phyloP scores from a whole-genome alignment of 140 eudicot species.

The Erigeron philadelphicus region DNA sequence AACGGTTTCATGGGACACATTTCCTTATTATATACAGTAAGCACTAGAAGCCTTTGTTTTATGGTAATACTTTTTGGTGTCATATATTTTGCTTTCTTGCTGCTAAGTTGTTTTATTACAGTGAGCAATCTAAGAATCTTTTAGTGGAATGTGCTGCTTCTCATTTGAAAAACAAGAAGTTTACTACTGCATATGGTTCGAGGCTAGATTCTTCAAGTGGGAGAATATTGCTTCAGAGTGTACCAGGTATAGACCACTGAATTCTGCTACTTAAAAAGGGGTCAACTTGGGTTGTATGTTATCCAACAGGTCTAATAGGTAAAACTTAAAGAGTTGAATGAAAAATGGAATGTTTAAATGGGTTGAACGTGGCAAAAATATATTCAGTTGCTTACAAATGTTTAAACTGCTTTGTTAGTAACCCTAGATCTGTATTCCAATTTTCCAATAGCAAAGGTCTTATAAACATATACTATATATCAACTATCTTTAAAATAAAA shows the following conservation, averaged over 20 bases:
- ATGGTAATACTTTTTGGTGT: neutral
- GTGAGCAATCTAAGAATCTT: conserved; percentile 71
- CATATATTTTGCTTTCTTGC: conserved; percentile 4
- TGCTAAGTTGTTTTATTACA: conserved; percentile 31
- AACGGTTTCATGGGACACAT: conserved; percentile 82
- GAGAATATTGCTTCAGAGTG: conserved; percentile 86
- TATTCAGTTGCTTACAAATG: conserved; percentile 15
- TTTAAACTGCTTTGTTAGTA: neutral
- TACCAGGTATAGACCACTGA: conserved; percentile 56
- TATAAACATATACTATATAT: too few relatives aligned
- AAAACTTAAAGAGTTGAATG: neutral
- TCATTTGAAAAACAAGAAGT: conserved; percentile 68
- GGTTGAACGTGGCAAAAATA: conserved; percentile 6
- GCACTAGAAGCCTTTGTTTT: conserved; percentile 29
- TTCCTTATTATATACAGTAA: conserved; percentile 80
- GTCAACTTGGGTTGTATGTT: neutral
- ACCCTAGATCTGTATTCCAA: neutral
- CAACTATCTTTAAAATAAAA: too few relatives aligned
- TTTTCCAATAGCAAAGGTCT: neutral
- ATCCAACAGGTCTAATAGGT: conserved; percentile 2
- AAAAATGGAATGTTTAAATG: neutral
- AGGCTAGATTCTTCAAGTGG: conserved; percentile 78
- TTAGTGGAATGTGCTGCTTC: conserved; percentile 83
- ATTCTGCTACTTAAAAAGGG: neutral
- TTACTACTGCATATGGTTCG: conserved; percentile 60